Evolutionary conservation across 1,284 basidiomycete species (phyloP).

Genomic region (Irpex sp.): DNA sequence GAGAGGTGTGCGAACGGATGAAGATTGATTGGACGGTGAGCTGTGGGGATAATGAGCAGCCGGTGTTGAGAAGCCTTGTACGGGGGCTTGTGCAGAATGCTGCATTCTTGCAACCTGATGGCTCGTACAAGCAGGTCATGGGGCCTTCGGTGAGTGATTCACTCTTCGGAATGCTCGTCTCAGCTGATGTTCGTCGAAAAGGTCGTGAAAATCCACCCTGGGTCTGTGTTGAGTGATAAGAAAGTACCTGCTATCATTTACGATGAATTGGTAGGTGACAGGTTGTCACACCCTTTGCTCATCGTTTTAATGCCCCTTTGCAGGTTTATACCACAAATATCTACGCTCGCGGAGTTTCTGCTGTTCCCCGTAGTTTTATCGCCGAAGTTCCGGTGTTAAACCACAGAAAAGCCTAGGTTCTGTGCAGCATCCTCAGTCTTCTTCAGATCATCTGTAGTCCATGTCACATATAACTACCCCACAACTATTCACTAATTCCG

Average conservation of each 20-base stretch:
- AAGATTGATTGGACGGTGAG: constrained; percentile 56
- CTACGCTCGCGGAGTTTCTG: constrained; percentile 84
- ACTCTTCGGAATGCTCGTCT: background rate
- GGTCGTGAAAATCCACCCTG: constrained; percentile 86
- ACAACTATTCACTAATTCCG: no score
- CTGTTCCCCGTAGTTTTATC: constrained; percentile 61
- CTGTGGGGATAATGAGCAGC: constrained; percentile 54
- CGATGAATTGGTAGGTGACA: constrained; percentile 74
- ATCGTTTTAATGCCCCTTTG: constrained; percentile 1
- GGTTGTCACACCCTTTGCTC: background rate
- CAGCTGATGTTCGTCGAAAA: constrained; percentile 23
- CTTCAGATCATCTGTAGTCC: no score
- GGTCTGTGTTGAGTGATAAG: constrained; percentile 73
- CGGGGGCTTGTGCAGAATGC: constrained; percentile 78
- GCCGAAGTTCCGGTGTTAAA: constrained; percentile 26
- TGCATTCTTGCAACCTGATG: constrained; percentile 80
- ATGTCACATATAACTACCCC: no score
- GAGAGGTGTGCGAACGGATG: constrained; percentile 56
- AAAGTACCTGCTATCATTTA: constrained; percentile 84
- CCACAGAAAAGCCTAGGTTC: constrained; percentile 27
- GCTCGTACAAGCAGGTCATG: constrained; percentile 78
- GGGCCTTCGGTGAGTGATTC: constrained; percentile 60
- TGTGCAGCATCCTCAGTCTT: no score
- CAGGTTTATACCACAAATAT: constrained; percentile 81
- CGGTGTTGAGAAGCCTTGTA: constrained; percentile 62